These are phyloP conservation scores for Macrotyloma uniflorum DNA, from an alignment of 306 rosid species.

Conservation along the genomic window DNA sequence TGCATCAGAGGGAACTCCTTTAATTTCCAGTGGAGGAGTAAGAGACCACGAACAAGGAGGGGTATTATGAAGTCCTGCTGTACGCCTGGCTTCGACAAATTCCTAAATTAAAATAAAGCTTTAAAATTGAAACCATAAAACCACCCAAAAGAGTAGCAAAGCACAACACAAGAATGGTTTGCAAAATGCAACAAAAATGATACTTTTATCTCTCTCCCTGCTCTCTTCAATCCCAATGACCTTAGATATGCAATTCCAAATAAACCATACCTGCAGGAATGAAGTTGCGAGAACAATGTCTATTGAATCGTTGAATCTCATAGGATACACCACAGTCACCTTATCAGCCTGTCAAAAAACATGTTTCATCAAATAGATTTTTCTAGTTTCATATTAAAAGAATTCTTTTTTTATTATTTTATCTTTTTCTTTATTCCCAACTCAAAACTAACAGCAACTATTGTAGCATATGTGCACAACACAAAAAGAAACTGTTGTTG, in stretches of 20 bases:
- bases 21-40: constrained; percentile 75
- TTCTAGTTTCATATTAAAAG: background rate
- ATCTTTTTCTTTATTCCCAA: constrained; percentile 6
- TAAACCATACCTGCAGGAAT: constrained; percentile 81
- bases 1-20: constrained; percentile 72
- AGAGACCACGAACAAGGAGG: constrained; percentile 91
- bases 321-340: constrained; percentile 90
- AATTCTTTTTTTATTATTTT: background rate
- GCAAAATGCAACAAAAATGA: constrained; percentile 31
- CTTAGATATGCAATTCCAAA: constrained; percentile 20
- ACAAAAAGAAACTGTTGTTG: background rate
- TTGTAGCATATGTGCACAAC: constrained; percentile 11
- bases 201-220: constrained; percentile 2
- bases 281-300: constrained; percentile 92
- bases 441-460: constrained; percentile 1
- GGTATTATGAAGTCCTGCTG: constrained; percentile 80
- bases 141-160: constrained; percentile 33
- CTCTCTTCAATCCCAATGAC: constrained; percentile 15
- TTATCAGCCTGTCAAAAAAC: constrained; percentile 73
- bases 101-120: constrained; percentile 62
- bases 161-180: constrained; percentile 28
- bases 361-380: constrained; percentile 26
- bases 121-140: constrained; percentile 41
- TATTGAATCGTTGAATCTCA: constrained; percentile 92
- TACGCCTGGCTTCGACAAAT: constrained; percentile 95